Percentiles rank a stretch among this genome's conserved stretches.
phyloP scores from a whole-genome alignment of 306 rosid species.

The Oemleria cerasiformis region DNA sequence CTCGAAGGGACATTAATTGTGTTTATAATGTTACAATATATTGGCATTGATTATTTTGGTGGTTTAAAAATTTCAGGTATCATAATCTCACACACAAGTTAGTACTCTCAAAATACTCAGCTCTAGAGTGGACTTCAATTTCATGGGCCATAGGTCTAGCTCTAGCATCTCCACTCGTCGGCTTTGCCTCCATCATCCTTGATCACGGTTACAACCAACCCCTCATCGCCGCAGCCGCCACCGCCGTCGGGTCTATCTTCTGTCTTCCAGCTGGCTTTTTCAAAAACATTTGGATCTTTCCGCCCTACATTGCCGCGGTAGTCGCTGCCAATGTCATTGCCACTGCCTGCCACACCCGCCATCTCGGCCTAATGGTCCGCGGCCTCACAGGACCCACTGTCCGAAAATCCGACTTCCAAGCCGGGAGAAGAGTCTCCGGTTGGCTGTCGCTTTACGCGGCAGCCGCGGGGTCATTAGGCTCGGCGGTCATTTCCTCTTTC shows the following conservation, averaged over 20 bases:
- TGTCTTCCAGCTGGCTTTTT: conserved; percentile 76
- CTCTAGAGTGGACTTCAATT: conserved; percentile 76
- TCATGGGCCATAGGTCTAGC: conserved; percentile 74
- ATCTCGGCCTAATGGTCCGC: conserved; percentile 67
- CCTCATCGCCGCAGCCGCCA: conserved; percentile 44
- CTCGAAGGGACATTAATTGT: too few species aligned
- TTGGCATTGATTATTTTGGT: not conserved
- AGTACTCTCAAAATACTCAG: conserved; percentile 40
- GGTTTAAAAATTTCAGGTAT: conserved; percentile 48
- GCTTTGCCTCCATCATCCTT: conserved; percentile 53
- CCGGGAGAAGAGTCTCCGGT: conserved; percentile 43
- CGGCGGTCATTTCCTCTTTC: conserved; percentile 65
- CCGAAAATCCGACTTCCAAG: conserved; percentile 31
- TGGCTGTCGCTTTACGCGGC: conserved; percentile 58
- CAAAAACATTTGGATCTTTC: conserved; percentile 54
- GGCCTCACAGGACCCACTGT: conserved; percentile 43
- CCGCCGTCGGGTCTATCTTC: conserved; percentile 57
- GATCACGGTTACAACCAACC: conserved; percentile 55
- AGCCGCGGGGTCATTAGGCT: conserved; percentile 46
- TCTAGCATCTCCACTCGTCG: conserved; percentile 60
- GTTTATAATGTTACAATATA: too few species aligned
- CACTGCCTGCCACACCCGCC: conserved; percentile 73
- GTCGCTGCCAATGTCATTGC: conserved; percentile 57
- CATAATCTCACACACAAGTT: conserved; percentile 45
- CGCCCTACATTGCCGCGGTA: conserved; percentile 60